A percentile compares a stretch with the other conserved stretches of the same genome.
Evolutionary conservation across 805 yeast species (phyloP).

Genomic region (Yamadazyma takamatsuzukensis): DNA sequence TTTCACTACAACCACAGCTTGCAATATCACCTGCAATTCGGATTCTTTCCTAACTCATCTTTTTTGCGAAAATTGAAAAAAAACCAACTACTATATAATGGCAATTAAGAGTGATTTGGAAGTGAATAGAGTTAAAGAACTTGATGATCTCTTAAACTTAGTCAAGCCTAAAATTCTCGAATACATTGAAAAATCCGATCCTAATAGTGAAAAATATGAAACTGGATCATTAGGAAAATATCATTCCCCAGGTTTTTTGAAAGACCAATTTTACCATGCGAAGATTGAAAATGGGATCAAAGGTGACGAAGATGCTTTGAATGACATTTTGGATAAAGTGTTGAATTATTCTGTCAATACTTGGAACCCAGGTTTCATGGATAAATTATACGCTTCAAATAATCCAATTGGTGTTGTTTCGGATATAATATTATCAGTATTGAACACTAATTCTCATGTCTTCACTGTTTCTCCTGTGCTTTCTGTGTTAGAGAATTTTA

Average conservation of each 20-base stretch:
- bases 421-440: conserved; percentile 61
- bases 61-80: no score
- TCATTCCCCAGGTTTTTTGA: conserved; percentile 49
- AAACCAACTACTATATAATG: no score
- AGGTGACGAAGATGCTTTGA: conserved; percentile 41
- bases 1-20: no score
- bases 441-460: conserved; percentile 84
- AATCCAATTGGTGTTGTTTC: conserved; percentile 79
- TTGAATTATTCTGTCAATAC: conserved; percentile 71
- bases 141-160: conserved; percentile 50
- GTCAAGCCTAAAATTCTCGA: conserved; percentile 49
- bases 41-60: no score
- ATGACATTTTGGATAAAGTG: conserved; percentile 50
- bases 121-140: conserved; percentile 49
- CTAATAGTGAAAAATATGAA: conserved; percentile 23
- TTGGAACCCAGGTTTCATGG: conserved; percentile 85
- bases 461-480: conserved; percentile 81
- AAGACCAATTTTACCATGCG: conserved; percentile 27
- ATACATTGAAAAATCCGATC: conserved; percentile 50
- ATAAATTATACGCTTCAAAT: conserved; percentile 80
- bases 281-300: conserved; percentile 19
- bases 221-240: conserved; percentile 48
- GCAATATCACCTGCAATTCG: no score
- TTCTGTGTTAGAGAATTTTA: conserved; percentile 68
- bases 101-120: no score